Evolutionary conservation across 176 grass and related monocot genomes (phyloP), one percentile per base, ranked within the genome.

Genomic region (Triticum turgidum): DNA sequence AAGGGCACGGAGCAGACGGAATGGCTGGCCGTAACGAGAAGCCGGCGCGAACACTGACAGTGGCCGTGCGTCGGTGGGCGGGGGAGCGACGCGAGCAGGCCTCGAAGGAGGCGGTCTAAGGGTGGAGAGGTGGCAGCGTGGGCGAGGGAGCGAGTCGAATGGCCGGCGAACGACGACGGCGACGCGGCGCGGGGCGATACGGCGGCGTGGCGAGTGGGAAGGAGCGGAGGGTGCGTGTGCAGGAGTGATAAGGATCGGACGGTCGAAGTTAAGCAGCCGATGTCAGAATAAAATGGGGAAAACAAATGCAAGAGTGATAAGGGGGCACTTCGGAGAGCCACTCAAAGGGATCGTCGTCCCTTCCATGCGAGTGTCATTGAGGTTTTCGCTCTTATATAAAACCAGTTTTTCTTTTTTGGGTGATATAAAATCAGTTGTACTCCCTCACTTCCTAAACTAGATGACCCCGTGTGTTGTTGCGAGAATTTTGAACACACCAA

Each of bases 191-290:
- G 51, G 51, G 51, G 51, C 51, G 39, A 32, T 22, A 66, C 61
- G 29, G 42, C 73, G 42, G 72, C 41, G 73, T 20, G 33, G 7
- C 83, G 82, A 37, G 39, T 11, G 58, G 33, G 73, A 25, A 67
- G 45, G 30, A 56, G 73, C 73, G 64, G 62, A 68, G 73, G 34
- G 32, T 33, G 63, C 63, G 45, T 63, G 63, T 29, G 63, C 44
- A 78, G 74, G 74, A 68, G 84, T 69, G 84, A 86, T 86, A 86
- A 78, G 84, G 84, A 86, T 78, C 83, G 84, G 84, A 86, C 63
- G 74, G 84, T 78, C 47, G 29, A 22, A 69, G 24, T 86, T 86
- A 78, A 67, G 73, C 42, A 13, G 14, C 30, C 29, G 61, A 56
- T 35, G 5, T 21, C 18, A 66, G 17, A 54, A 65, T 77, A 63